These are phyloP conservation scores for Saturnispora galanensis DNA, from an alignment of 805 yeast species.

Conservation along the genomic window DNA sequence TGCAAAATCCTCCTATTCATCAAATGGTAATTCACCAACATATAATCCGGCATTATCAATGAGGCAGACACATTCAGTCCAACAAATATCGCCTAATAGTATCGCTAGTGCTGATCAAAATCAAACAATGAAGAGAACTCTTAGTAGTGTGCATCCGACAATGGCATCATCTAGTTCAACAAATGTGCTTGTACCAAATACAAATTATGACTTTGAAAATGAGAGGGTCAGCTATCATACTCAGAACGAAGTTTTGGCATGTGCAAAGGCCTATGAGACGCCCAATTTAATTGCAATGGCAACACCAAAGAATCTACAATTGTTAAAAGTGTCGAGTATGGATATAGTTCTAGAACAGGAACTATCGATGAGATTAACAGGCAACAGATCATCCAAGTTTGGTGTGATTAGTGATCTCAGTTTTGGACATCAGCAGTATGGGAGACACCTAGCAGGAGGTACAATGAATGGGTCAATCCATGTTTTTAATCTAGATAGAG, in stretches of 20 bases:
- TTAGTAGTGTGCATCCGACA: no score
- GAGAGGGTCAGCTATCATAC: slow-evolving; percentile 24
- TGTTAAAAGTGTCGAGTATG: slow-evolving; percentile 26
- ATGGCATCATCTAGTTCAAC: no score
- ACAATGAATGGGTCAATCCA: slow-evolving; percentile 40
- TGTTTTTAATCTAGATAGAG: slow-evolving; percentile 23
- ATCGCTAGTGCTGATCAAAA: neutral
- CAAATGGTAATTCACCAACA: neutral
- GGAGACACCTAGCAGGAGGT: slow-evolving; percentile 33
- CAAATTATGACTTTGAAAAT: slow-evolving; percentile 13
- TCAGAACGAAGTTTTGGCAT: slow-evolving; percentile 26
- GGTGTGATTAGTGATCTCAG: slow-evolving; percentile 35
- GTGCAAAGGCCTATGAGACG: slow-evolving; percentile 27
- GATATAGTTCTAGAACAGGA: slow-evolving; percentile 29
- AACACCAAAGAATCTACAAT: slow-evolving; percentile 33
- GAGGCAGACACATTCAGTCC: slow-evolving; percentile 10
- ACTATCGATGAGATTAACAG: slow-evolving; percentile 20
- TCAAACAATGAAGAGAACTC: neutral
- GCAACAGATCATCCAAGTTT: slow-evolving; percentile 26
- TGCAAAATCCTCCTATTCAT: slow-evolving; percentile 3
- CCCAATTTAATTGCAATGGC: slow-evolving; percentile 31
- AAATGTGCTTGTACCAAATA: slow-evolving; percentile 10
- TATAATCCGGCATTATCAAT: slow-evolving; percentile 6
- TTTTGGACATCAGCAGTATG: slow-evolving; percentile 33
- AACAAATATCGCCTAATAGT: slow-evolving; percentile 2